Percentiles rank a stretch among this genome's conserved stretches.
Evolutionary conservation across 1,284 basidiomycete genomes (phyloP).

Genomic region (Sporisorium sorghi): DNA sequence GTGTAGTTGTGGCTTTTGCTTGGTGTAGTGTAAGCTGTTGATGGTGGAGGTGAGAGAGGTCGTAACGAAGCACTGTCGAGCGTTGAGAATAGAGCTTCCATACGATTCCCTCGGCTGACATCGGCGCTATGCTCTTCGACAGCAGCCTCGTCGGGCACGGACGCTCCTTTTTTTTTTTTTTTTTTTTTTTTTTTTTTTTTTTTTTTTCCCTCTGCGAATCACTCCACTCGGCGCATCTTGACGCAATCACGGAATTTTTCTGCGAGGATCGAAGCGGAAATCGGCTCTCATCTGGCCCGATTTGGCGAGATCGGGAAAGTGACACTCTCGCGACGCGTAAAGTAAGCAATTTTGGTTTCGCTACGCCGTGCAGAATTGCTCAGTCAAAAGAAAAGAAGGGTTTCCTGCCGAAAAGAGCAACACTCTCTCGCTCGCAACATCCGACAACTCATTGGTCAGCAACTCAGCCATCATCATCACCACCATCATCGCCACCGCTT

Average conservation of each 20-base stretch:
- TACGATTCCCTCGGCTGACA: slow-evolving; percentile 6
- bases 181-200: too few species aligned
- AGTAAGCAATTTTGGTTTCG: slow-evolving; percentile 11
- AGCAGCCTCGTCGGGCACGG: background rate
- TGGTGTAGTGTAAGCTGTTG: background rate
- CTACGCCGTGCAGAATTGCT: slow-evolving; percentile 16
- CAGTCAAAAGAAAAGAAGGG: background rate
- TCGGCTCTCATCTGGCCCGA: background rate
- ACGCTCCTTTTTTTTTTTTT: background rate
- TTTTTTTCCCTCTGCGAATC: too few species aligned
- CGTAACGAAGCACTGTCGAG: background rate
- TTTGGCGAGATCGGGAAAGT: slow-evolving; percentile 13
- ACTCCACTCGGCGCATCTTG: slow-evolving; percentile 17
- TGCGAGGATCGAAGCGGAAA: background rate
- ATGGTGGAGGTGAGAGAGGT: background rate
- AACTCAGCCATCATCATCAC: slow-evolving; percentile 14
- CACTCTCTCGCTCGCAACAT: slow-evolving; percentile 17
- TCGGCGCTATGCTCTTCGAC: background rate
- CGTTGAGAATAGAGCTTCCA: background rate
- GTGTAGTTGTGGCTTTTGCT: background rate
- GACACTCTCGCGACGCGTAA: slow-evolving; percentile 34
- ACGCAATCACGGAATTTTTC: slow-evolving; percentile 13
- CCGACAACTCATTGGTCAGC: background rate
- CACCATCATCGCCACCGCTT: background rate
- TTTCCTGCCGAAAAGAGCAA: slow-evolving; percentile 20